Base-by-base conservation (phyloP, 1,284 basidiomycete species). In the Ustilago vetiveriae region DNA sequence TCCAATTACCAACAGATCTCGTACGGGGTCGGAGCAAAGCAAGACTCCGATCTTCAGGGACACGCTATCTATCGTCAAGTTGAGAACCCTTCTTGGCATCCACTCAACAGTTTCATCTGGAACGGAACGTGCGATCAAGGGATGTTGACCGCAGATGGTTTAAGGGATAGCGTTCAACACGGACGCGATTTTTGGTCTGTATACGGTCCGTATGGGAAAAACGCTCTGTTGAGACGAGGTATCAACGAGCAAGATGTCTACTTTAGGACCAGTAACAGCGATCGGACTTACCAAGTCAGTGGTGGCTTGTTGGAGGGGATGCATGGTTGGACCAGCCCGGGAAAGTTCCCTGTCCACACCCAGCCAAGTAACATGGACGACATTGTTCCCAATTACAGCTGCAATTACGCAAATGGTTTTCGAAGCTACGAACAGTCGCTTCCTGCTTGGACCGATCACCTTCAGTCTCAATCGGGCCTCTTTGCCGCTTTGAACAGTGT, bases 111-210 rank as follows among this genome's bases (percentile, higher is more conserved):
- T n/a, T 80, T 83, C 48, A 83, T 88, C n/a, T 87, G 87, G 86
- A 82, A 84, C 35, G 87, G 86, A 6, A 86, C 84, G 3, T 87
- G 86, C 72, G 86, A 87, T 68, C 63, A 82, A 14, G 87, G 87
- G 23, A 86, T 87, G 67, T 82, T 87, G 32, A 87, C 87, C 1
- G 75, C 79, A 1, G 86, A 78, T 19, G 87, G 86, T 1, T 73
- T 87, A 17, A 76, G 84, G 23, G 87, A 87, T 55, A 82, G 85
- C 8, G 73, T 85, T 42, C 75, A 79, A 40, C 87, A 88, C 62
- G 86, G 86, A 13, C 75, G 84, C 84, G 86, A 87, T 67, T 86
- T 87, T 67, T 86, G 84, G 84, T 82, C 82, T 16, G 84, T 88
- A 11, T 87, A 87, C 69, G 67, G 69, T 21, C 82, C 70, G 1